Base-by-base conservation (phyloP, 768 basidiomycete species). In the Pleurotus salmoneostramineus region DNA sequence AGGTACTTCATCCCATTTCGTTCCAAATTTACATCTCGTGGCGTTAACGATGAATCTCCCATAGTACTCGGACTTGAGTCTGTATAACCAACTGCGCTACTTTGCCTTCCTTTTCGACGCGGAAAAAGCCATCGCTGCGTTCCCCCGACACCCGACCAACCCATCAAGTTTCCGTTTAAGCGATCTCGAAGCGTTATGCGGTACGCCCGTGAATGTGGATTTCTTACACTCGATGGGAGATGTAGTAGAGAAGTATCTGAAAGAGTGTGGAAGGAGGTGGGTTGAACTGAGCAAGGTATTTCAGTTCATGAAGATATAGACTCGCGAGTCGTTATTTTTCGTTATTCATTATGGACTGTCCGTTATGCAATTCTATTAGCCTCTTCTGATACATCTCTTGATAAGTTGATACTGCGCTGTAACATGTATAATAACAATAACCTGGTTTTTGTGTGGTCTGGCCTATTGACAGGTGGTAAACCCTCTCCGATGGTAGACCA, bases 71-170 rank as follows among this genome's bases (percentile, higher is more conserved):
- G 95, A 98, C 67, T 74, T 79, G 6, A 81, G 85, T 62, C 74
- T 99, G 40, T 98, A 98, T 71, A 91, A 90, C 61, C 97, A 99
- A 69, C 77, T 98, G 35, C 74, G 94, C 47, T 98, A 87, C 74
- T 95, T 87, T 71, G 71, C 77, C 35, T 86, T 80, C 60, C 75
- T 98, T 5, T 96, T 99, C 65, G 84, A 96, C 65, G 68, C 71
- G 0, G 80, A 87, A 14, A 89, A 85, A 65, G 87, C 83, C 8
- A 60, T 80, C 17, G 81, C 80, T 45, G 71, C 76, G 12, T 17
- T 45, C n/a, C 44, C 44, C 10, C 2, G 44, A 6, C 10, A 45
- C 15, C 17, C 37, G 2, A 40, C 21, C 21, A 27, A 27, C 3
- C 21, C 21, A 27, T 27, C 0, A 77, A 82, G 1, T 75, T 74